Base-by-base conservation (phyloP, 2,329 filamentous ascomycete genomes). In the Botrytis pseudocinerea region DNA sequence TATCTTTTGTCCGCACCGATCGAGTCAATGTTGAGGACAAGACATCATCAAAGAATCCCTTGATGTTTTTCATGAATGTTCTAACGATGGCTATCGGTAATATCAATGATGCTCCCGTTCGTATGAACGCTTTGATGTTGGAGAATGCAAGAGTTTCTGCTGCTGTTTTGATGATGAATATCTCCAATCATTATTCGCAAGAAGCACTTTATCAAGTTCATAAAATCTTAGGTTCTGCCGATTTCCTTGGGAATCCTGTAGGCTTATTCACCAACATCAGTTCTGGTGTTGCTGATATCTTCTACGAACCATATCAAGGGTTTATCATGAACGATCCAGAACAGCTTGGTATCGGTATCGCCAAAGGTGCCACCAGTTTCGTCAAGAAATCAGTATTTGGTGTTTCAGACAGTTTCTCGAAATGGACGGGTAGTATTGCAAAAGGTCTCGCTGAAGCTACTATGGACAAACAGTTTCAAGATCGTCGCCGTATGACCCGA, bases 1-100 rank as follows among this genome's bases (percentile, higher is more conserved):
- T 99, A 70, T 98, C 96, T 0, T 98, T 99, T 80, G 97, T 99
- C 82, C 92, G 96, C 32, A 99, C 96, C 0, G 96, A 99, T 82
- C 90, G 94, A 18, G 92, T 99, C 83, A 99, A 99, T 76, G 95
- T 93, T 3, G 95, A 98, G 81, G 95, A 98, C 82, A 97, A 96
- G 78, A 92, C 94, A 64, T 94, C 93, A 22, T 94, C 94, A 1
- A 90, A 89, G 60, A 99, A 97, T 80, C 97, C 97, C 0, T 87
- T 99, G 82, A 98, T 98, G 95, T 99, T 98, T 85, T 95, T 98
- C 81, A 91, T 98, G 82, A 98, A 99, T 80, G 93, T 98, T 77
- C 91, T 99, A 85, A 98, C 97, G 0, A 99, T 99, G 96, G 97
- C 96, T 22, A 96, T 99, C 79, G 96, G 96, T 76, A 99, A 99